Conservation (phyloP, 495 filamentous ascomycete species). For the Neurospora hispaniola region DNA sequence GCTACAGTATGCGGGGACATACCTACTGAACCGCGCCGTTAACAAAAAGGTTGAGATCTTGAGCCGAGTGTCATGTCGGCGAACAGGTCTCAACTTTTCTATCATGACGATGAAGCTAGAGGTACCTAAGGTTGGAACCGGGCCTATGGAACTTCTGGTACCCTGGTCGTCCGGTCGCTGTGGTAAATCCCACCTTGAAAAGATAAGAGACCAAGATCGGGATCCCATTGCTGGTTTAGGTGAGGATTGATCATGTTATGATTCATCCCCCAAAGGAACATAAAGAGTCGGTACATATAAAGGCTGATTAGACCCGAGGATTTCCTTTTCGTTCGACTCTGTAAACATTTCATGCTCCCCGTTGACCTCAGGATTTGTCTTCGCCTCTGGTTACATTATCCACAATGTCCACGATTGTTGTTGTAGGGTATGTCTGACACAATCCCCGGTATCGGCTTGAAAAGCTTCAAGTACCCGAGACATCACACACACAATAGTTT, state of each 20-base stretch:
- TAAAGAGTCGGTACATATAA: background rate
- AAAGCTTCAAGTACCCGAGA: background rate
- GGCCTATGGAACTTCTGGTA: background rate
- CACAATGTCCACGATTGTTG: background rate
- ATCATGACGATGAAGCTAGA: background rate
- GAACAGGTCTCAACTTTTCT: background rate
- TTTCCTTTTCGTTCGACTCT: background rate
- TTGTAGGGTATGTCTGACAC: background rate
- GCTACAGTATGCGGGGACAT: background rate
- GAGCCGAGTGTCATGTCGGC: background rate
- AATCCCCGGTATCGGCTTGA: background rate
- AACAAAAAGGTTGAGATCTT: background rate
- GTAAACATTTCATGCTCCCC: background rate
- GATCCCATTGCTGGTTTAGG: background rate
- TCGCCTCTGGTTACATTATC: background rate
- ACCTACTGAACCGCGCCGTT: background rate
- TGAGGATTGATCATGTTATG: background rate
- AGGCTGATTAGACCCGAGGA: background rate
- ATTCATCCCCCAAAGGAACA: background rate
- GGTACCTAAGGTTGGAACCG: too few relatives aligned
- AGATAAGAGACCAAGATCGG: background rate
- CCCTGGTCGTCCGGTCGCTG: background rate
- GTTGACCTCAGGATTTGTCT: background rate
- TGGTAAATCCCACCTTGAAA: background rate
- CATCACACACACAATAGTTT: background rate